Conservation (phyloP, 1,284 basidiomycete species). For the Trametes pubescens region DNA sequence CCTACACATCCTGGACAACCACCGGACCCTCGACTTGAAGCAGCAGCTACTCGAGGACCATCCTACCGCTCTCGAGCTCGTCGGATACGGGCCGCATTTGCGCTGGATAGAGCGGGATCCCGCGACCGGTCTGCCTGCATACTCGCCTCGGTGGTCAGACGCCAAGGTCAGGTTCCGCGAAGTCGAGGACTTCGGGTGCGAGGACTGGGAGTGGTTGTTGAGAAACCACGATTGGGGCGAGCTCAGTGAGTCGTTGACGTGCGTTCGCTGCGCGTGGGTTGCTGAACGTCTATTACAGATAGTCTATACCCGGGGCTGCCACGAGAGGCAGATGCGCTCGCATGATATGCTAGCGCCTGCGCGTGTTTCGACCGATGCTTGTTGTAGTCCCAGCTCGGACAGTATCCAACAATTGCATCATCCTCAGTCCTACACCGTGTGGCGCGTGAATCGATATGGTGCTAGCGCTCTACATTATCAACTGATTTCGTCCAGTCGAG, state of each 20-base stretch:
- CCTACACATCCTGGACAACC: constrained; percentile 18
- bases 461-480: too few relatives aligned
- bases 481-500: too few relatives aligned
- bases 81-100: constrained; percentile 19
- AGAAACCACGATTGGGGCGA: constrained; percentile 11
- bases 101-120: constrained; percentile 19
- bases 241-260: not conserved
- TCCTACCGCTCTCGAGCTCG: constrained; percentile 20
- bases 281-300: not conserved
- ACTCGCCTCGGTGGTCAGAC: constrained; percentile 15
- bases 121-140: not conserved
- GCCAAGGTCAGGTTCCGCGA: constrained; percentile 12
- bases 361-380: too few relatives aligned
- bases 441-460: too few relatives aligned
- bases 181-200: constrained; percentile 20
- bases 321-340: not conserved
- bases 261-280: not conserved
- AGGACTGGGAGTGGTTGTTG: constrained; percentile 26
- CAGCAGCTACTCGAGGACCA: constrained; percentile 24
- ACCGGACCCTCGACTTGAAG: constrained; percentile 5
- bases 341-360: not conserved
- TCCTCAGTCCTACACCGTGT: too few relatives aligned
- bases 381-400: too few relatives aligned
- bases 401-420: too few relatives aligned
- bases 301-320: not conserved